phyloP scores from a whole-genome alignment of 306 rosid species.

The Malus fusca region DNA sequence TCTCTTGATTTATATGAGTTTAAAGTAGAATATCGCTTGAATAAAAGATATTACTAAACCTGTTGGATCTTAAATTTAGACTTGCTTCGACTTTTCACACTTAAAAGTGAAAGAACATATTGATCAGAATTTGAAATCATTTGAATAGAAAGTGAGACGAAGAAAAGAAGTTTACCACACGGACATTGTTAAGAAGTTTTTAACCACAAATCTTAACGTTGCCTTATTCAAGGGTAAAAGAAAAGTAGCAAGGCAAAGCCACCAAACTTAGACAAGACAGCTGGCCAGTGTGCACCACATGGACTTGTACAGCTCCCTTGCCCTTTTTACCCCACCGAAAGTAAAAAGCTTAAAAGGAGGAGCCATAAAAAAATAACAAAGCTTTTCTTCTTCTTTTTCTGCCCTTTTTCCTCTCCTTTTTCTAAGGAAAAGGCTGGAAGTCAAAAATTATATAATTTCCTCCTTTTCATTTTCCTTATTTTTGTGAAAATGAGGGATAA shows the following conservation, averaged over 20 bases:
- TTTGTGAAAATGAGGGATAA: no score
- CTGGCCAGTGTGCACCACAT: not conserved
- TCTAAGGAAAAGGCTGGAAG: not conserved
- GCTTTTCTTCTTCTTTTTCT: not conserved
- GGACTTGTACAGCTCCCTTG: not conserved
- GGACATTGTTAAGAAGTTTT: not conserved
- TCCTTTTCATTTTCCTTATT: not conserved
- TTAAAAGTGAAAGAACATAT: no score
- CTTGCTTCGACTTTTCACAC: no score
- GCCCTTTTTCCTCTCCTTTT: not conserved
- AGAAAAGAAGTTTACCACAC: not conserved
- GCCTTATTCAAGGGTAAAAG: not conserved
- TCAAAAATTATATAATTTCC: not conserved
- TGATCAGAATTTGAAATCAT: not conserved
- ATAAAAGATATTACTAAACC: no score
- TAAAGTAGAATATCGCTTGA: no score
- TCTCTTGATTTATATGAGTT: no score
- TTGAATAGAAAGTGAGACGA: no score
- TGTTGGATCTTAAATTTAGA: no score
- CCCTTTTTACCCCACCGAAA: constrained; percentile 9
- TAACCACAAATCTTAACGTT: not conserved
- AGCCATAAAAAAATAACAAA: not conserved
- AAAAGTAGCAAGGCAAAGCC: not conserved
- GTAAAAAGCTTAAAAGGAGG: not conserved
- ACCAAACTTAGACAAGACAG: not conserved